Conservation (phyloP, 176 grass and related monocot genomes). For the Elaeis guineensis region DNA sequence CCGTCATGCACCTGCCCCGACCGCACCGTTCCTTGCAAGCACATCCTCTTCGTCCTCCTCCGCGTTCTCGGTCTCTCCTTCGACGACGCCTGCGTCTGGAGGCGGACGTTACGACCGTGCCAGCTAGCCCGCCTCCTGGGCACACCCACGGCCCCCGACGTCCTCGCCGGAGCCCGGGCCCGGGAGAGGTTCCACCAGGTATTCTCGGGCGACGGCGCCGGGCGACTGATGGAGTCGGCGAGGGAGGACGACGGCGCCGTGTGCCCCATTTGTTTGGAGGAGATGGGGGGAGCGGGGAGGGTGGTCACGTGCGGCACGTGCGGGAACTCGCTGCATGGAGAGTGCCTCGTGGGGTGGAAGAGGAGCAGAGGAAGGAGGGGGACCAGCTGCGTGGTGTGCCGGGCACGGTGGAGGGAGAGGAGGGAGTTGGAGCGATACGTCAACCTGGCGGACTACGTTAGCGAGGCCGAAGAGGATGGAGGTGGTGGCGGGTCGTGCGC, state of each 20-base stretch:
- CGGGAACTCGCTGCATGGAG: slow-evolving; percentile 74
- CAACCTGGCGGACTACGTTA: slow-evolving; percentile 66
- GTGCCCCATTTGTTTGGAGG: slow-evolving; percentile 88
- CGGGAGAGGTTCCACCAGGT: slow-evolving; percentile 47
- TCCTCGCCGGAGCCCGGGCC: slow-evolving; percentile 46
- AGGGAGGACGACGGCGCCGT: neutral
- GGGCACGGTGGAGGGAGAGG: slow-evolving; percentile 62
- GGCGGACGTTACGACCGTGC: slow-evolving; percentile 50
- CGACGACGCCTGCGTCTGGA: slow-evolving; percentile 83
- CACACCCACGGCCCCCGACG: slow-evolving; percentile 40
- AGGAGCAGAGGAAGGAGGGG: slow-evolving; percentile 51
- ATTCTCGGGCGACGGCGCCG: neutral
- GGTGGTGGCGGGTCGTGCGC: slow-evolving; percentile 31
- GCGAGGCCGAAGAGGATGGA: slow-evolving; percentile 33
- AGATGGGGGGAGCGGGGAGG: slow-evolving; percentile 26
- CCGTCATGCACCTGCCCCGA: slow-evolving; percentile 91
- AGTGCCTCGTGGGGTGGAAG: slow-evolving; percentile 85
- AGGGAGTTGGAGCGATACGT: slow-evolving; percentile 45
- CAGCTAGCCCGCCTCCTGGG: slow-evolving; percentile 53
- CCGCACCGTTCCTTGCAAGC: slow-evolving; percentile 69
- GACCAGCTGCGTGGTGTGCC: slow-evolving; percentile 85
- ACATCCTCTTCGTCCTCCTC: slow-evolving; percentile 89
- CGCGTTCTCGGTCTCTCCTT: slow-evolving; percentile 76
- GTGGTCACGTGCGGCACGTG: slow-evolving; percentile 61
- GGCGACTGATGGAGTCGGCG: slow-evolving; percentile 19